These are phyloP conservation scores for Arthonia radiata DNA, from an alignment of 495 filamentous ascomycete species.

Conservation along the genomic window DNA sequence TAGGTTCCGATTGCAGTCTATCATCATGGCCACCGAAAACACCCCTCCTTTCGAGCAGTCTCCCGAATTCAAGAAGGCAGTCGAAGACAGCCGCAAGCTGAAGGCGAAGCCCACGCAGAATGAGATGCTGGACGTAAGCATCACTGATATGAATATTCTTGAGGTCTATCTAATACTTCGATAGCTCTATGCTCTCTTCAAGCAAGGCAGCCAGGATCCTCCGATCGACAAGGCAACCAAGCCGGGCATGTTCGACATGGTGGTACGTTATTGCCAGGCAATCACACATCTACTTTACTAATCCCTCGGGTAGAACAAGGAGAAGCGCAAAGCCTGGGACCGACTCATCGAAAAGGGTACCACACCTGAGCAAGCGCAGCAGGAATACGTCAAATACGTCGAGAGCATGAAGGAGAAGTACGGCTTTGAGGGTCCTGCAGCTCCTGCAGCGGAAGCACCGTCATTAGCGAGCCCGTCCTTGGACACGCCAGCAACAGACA, in stretches of 20 bases:
- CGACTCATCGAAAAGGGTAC: constrained; percentile 25
- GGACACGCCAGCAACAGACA: too few species aligned
- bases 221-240: constrained; percentile 17
- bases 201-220: constrained; percentile 24
- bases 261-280: constrained; percentile 15
- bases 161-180: constrained; percentile 1
- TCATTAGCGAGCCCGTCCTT: too few species aligned
- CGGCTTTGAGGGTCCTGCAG: too few species aligned
- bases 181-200: constrained; percentile 35
- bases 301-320: constrained; percentile 14
- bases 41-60: too few species aligned
- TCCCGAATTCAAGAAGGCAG: constrained; percentile 31
- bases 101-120: constrained; percentile 28
- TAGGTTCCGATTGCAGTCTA: too few species aligned
- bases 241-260: constrained; percentile 27
- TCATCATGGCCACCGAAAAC: too few species aligned
- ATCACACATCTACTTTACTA: neutral
- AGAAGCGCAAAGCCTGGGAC: constrained; percentile 20
- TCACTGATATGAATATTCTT: neutral
- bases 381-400: constrained; percentile 47
- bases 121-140: constrained; percentile 31
- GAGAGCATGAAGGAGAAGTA: constrained; percentile 41
- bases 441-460: too few species aligned
- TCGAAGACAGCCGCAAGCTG: constrained; percentile 39
- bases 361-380: constrained; percentile 37